Evolutionary conservation across 1,139 yeast species (phyloP).

Genomic region (Kluyveromyces sp.): DNA sequence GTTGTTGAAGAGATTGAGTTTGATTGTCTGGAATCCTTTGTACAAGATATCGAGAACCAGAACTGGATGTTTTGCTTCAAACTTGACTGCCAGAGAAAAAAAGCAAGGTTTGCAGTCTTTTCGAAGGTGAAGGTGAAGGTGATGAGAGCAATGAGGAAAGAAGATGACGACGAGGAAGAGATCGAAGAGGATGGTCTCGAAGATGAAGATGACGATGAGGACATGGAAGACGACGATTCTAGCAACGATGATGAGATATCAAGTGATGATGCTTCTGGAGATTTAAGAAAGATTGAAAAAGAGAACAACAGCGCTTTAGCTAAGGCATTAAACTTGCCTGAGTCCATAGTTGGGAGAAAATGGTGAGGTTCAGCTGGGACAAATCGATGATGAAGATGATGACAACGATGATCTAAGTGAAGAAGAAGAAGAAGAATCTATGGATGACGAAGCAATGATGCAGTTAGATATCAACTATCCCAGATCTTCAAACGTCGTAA

Average conservation of each 20-base stretch:
- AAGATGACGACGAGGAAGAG: constrained; percentile 31
- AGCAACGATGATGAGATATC: constrained; percentile 31
- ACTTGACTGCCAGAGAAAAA: constrained; percentile 70
- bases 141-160: constrained; percentile 34
- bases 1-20: constrained; percentile 62
- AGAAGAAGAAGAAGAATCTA: constrained; percentile 89
- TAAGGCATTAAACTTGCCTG: constrained; percentile 65
- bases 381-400: constrained; percentile 31
- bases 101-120: constrained; percentile 68
- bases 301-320: constrained; percentile 69
- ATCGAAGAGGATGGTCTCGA: constrained; percentile 28
- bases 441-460: constrained; percentile 76
- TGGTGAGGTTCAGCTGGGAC: constrained; percentile 40
- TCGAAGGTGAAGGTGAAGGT: constrained; percentile 54
- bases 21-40: constrained; percentile 63
- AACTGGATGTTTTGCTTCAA: constrained; percentile 55
- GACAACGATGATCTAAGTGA: constrained; percentile 37
- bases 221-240: constrained; percentile 30
- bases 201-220: constrained; percentile 30
- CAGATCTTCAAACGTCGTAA: constrained; percentile 77
- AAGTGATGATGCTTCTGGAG: constrained; percentile 26
- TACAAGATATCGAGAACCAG: constrained; percentile 40
- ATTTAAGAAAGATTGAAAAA: constrained; percentile 50
- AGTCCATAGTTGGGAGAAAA: constrained; percentile 32
- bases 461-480: constrained; percentile 82